phyloP scores from a whole-genome alignment of 129 eudicot species.

The Silybum marianum region DNA sequence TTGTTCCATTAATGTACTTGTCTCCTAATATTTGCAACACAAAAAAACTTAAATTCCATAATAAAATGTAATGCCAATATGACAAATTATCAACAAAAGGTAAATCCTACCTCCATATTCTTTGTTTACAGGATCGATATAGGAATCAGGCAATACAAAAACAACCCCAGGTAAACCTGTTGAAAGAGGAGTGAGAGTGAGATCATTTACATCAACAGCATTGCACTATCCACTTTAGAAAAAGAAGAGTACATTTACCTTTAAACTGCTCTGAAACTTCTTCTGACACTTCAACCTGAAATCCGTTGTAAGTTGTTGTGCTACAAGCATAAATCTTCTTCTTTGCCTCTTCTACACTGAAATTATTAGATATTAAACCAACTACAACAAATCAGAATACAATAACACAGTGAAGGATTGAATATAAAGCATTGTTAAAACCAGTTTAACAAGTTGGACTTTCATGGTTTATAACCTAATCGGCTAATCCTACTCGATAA shows the following conservation, averaged over 20 bases:
- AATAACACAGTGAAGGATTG: background rate
- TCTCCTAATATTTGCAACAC: conserved; percentile 56
- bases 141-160: conserved; percentile 92
- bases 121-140: conserved; percentile 92
- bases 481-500: background rate
- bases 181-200: background rate
- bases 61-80: background rate
- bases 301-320: conserved; percentile 84
- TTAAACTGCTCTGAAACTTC: conserved; percentile 81
- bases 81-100: background rate
- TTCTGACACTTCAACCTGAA: conserved; percentile 78
- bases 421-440: background rate
- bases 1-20: conserved; percentile 85
- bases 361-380: conserved; percentile 5
- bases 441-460: background rate
- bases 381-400: background rate
- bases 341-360: conserved; percentile 95
- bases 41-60: background rate
- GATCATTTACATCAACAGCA: background rate
- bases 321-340: conserved; percentile 92
- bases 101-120: conserved; percentile 80
- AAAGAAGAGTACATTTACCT: conserved; percentile 31
- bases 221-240: background rate
- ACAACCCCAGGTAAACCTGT: conserved; percentile 84
- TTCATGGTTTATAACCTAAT: background rate